Evolutionary conservation across 2,329 filamentous ascomycete species (phyloP), one percentile per base, ranked within the genome.

Genomic region (Orbilia blumenaviensis): DNA sequence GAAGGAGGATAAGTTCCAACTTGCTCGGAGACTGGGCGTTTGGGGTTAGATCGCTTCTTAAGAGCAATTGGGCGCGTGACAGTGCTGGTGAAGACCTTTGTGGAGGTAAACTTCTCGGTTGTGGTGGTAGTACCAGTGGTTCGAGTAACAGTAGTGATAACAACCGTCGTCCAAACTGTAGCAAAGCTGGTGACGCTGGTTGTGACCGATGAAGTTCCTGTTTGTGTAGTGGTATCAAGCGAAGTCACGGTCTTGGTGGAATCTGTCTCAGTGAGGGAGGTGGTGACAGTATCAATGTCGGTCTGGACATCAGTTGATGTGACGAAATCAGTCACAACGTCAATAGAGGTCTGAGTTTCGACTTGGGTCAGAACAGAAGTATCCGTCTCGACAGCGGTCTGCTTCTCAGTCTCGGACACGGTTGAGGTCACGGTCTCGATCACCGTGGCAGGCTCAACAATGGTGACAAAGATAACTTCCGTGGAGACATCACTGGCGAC

Each of bases 1-100:
- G 66, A 69, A 50, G 66, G 52, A 18, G 54, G 66, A 42, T 69
- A 69, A 14, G 66, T 52, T 23, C 27, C 54, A 18, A 46, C n/a
- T 42, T 69, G 66, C 18, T 25, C 23, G 27, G 54, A 61, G 16
- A 61, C 1, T 18, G 66, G 52, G 10, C 32, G 41, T 18, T 32
- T 23, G 52, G 52, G 29, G 52, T 29, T 27, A 9, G 25, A 44
- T 32, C 66, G 36, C 42, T 61, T 69, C 54, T 23, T 61, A 16
- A 68, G 12, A 7, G 66, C 52, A 18, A 23, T 36, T 9, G 66
- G 32, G n/a, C 1, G 10, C 7, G 54, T 69, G 9, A 61, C 2
- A 32, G 41, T 23, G 1, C 32, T 29, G 1, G 54, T 32, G 29
- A 69, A 23, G 2, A 34, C 50, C 34, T 61, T 27, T 12, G 54